Evolutionary conservation across 805 yeast genomes (phyloP).

Genomic region (Sungouiozyma ichnusensis): DNA sequence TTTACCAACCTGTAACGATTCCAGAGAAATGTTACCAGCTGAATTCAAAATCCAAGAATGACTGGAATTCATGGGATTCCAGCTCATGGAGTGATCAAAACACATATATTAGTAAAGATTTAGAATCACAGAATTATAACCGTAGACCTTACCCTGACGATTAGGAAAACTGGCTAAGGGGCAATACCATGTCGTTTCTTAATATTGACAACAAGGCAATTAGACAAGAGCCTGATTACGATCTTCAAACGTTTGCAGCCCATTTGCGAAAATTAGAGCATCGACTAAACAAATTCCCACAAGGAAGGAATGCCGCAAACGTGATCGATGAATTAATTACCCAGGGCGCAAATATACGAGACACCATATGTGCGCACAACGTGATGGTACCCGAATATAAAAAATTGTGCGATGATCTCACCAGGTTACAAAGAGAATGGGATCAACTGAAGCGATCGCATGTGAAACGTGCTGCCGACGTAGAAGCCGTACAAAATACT

Average conservation of each 20-base stretch:
- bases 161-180: too few relatives aligned
- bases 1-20: constrained; percentile 24
- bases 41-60: background rate
- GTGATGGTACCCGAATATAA: background rate
- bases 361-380: background rate
- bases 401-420: background rate
- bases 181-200: background rate
- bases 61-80: background rate
- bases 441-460: background rate
- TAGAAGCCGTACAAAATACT: too few relatives aligned
- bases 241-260: background rate
- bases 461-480: too few relatives aligned
- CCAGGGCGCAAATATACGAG: background rate
- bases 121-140: background rate
- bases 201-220: too few relatives aligned
- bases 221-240: background rate
- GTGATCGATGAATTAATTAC: background rate
- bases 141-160: background rate
- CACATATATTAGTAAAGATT: background rate
- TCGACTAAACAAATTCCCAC: background rate
- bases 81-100: constrained; percentile 10
- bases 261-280: background rate
- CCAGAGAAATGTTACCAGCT: constrained; percentile 10
- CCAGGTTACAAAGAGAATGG: background rate
- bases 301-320: background rate